Conservation (phyloP, 208 protist species). For the Leishmania major region DNA sequence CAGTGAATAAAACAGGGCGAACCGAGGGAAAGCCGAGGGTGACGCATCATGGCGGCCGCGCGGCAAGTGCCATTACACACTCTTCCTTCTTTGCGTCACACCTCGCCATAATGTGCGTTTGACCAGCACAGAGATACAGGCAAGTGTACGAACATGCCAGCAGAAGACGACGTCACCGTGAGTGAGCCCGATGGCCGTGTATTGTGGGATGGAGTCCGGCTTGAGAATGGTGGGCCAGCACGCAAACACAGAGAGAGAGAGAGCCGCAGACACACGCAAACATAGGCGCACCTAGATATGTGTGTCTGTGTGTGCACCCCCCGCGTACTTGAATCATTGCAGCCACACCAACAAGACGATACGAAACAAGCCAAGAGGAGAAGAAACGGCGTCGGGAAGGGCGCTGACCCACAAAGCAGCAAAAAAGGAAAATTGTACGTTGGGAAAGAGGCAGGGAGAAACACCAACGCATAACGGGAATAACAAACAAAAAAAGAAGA, state of each 20-base stretch:
- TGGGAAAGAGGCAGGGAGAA: not conserved
- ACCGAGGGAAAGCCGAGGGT: not conserved
- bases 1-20: not conserved
- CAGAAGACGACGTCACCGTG: not conserved
- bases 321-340: not conserved
- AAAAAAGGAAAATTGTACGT: not conserved
- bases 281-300: not conserved
- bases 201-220: not conserved
- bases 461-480: not conserved
- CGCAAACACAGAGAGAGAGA: not conserved
- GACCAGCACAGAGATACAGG: not conserved
- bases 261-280: not conserved
- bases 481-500: not conserved
- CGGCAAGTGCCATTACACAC: not conserved
- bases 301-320: not conserved
- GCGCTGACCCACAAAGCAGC: not conserved
- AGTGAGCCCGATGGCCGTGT: not conserved
- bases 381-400: not conserved
- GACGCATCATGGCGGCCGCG: not conserved
- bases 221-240: not conserved
- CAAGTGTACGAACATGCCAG: not conserved
- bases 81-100: not conserved
- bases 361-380: not conserved
- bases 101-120: not conserved
- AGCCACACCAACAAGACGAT: not conserved